Base-by-base conservation (phyloP, 805 yeast genomes). In the Kuraishia ogatae region DNA sequence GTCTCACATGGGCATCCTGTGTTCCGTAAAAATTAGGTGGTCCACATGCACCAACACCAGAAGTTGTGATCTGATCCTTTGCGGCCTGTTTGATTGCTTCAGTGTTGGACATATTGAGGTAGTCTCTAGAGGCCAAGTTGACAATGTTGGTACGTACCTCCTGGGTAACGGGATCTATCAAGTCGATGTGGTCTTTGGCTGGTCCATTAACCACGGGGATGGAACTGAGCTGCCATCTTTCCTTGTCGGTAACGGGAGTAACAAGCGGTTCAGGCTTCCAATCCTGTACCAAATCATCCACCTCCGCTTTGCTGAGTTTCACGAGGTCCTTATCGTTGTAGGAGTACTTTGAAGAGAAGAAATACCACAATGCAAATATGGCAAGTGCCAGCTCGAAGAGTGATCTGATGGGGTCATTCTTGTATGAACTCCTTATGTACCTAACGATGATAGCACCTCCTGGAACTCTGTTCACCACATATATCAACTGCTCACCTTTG, bases 21-120 rank as follows among this genome's bases (percentile, higher is more conserved):
- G 91, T 87, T 58, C 99, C 99, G 69, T 92, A 94, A 64, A 94
- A 94, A 55, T 96, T 96, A 49, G 97, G 96, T 4, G 99, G 98
- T 48, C 98, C 97, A 75, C 99, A 94, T 0, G 97, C 93, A 60
- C 99, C 99, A 53, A 94, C 97, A 66, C 99, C 99, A 57, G 87
- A 83, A 56, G 76, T 75, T 51, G 75, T 74, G 58, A 94, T 83
- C 22, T 82, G 76, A 29, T 73, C 67, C 53, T 80, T 77, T 3
- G 91, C 90, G 13, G 75, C 78, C 21, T 74, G 68, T 53, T 73
- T 73, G 47, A 90, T 74, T 17, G 59, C 66, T 21, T 70, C 69
- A 61, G 79, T 71, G 39, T 70, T 69, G 52, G 85, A 79, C 66
- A 90, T 71, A 62, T 83, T 80, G 64, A 89, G 76, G 61, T 85